Conservation (phyloP, 202 grass and related monocot species). For the Zoysia matrella region DNA sequence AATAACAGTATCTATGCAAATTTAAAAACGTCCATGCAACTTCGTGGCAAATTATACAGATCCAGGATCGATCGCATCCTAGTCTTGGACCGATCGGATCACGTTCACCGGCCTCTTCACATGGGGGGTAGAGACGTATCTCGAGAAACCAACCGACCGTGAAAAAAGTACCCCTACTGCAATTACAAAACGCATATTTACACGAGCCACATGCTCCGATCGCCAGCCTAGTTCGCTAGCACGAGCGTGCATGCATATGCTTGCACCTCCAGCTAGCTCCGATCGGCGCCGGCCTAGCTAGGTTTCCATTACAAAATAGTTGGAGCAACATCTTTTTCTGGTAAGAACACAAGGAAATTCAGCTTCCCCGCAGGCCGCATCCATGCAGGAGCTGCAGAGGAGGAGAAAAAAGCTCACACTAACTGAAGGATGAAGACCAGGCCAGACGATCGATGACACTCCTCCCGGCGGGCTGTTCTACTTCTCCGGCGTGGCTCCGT, state of each 20-base stretch:
- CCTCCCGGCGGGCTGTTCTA: not conserved
- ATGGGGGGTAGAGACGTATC: slow-evolving; percentile 3
- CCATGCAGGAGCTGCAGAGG: too few species aligned
- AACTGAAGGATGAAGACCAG: too few species aligned
- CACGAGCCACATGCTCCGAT: slow-evolving; percentile 28
- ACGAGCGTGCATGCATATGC: not conserved
- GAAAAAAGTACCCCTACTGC: not conserved
- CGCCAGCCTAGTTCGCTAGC: slow-evolving; percentile 11
- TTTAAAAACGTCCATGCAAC: not conserved
- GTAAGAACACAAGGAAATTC: not conserved
- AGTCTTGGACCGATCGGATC: not conserved
- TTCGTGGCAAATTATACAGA: not conserved
- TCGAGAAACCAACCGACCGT: not conserved
- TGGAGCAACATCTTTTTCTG: too few species aligned
- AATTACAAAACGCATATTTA: slow-evolving; percentile 6
- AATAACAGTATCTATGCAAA: too few species aligned
- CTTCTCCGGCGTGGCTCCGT: slow-evolving; percentile 20
- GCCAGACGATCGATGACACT: too few species aligned
- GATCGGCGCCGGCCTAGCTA: too few species aligned
- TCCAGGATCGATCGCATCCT: not conserved
- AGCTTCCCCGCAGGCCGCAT: not conserved
- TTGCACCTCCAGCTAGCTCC: too few species aligned
- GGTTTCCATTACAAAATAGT: not conserved
- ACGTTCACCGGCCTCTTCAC: not conserved
- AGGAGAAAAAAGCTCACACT: too few species aligned